Base-by-base conservation (phyloP, 148 eudicot species). In the Cornus kousa region DNA sequence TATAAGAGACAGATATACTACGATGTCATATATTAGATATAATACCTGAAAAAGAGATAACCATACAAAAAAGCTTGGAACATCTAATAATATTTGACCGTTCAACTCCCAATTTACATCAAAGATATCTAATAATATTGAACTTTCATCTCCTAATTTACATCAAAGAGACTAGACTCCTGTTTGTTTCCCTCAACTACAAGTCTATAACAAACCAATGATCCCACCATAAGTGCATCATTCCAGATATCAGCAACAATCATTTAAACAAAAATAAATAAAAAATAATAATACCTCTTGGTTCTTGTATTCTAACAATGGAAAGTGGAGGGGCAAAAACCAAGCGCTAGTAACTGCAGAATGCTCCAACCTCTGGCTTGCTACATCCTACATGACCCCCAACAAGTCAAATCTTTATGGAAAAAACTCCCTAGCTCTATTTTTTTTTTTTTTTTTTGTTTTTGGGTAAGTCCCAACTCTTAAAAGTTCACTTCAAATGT, bases 251-350 rank as follows among this genome's bases (percentile, higher is more conserved):
- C 17, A 53, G 17, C 59, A 12, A 53, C 19, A 53, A 53, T 20
- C 11, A 46, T 28, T 43, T 7, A 31, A 46, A 16, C 4, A 57
- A 19, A 16, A 74, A 11, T 7, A 23, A 7, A 33, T 28, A 12
- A 14, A 39, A 11, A 43, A 43, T 4, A 43, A 43, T 4, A 43
- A 78, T 75, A 82, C 76, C 82, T 69, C 67, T 67, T n/a, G 46
- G 62, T 60, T 72, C 57, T 72, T 73, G 57, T 37, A 70, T 22
- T 79, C 73, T 59, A 85, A 59, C 72, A 82, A 77, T 22, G 79
- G 80, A 28, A 68, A 67, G 55, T 73, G 43, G 55, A 83, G 78
- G 35, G 57, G 75, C 10, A 74, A 72, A 84, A 64, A 74, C 59
- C 59, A 16, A 40, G 43, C 82, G 24, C 57, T 67, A 13, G 48